phyloP scores from a whole-genome alignment of 2,329 filamentous ascomycete species.

The Grosmannia huntii region DNA sequence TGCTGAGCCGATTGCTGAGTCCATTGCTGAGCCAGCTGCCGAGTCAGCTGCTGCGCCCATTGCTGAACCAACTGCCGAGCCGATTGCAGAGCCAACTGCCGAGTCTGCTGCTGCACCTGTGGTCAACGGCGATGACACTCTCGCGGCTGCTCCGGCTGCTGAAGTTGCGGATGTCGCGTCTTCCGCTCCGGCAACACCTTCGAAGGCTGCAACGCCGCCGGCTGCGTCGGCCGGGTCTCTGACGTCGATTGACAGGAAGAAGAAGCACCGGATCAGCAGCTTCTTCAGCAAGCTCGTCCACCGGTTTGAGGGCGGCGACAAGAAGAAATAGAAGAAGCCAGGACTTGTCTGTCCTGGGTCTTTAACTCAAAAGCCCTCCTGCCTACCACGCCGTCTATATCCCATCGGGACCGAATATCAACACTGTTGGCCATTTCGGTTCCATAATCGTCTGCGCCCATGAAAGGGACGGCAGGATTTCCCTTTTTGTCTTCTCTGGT shows the following conservation, averaged over 20 bases:
- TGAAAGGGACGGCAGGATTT: background rate
- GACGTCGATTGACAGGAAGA: conserved; percentile 44
- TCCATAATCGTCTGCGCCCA: background rate
- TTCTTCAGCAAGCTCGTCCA: conserved; percentile 47
- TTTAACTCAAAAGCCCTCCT: background rate
- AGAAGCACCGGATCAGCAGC: conserved; percentile 51
- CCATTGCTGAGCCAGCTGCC: background rate
- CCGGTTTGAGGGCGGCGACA: conserved; percentile 24
- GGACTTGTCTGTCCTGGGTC: background rate
- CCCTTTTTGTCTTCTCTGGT: background rate
- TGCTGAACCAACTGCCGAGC: background rate
- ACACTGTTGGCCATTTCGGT: background rate
- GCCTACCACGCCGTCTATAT: background rate
- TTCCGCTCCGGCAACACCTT: conserved; percentile 16
- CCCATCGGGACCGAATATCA: background rate
- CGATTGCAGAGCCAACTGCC: background rate
- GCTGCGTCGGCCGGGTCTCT: conserved; percentile 12
- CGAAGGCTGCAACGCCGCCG: background rate
- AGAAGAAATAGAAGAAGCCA: conserved; percentile 6
- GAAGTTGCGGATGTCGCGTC: conserved; percentile 24
- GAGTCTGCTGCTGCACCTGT: background rate
- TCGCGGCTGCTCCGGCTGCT: conserved; percentile 7
- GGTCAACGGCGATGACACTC: conserved; percentile 25
- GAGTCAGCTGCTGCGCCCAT: background rate
- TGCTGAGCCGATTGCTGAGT: background rate